phyloP scores from a whole-genome alignment of 2,329 filamentous ascomycete species.

The Botrytis hyacinthi region DNA sequence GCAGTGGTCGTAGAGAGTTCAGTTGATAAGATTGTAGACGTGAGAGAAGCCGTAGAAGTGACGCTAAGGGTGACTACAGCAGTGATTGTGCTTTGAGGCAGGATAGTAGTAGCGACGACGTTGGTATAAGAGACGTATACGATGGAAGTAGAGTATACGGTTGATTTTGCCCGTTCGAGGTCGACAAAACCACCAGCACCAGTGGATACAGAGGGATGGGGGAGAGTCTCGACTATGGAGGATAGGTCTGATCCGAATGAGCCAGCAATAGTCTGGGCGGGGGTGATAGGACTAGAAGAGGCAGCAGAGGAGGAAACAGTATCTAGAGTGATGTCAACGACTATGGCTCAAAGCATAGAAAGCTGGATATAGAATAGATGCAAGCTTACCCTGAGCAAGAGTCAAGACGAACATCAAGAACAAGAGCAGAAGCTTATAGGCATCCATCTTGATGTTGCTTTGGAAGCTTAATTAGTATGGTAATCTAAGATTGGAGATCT shows the following conservation, averaged over 20 bases:
- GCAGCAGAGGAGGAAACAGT: background rate
- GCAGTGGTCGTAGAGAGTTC: background rate
- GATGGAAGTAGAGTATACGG: background rate
- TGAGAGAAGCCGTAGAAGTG: background rate
- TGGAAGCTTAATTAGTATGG: background rate
- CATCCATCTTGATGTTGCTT: background rate
- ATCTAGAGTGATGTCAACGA: background rate
- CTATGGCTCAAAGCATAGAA: background rate
- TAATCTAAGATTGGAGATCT: background rate
- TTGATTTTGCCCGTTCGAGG: background rate
- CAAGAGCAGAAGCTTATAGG: background rate
- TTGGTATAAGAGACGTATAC: slow-evolving; percentile 1
- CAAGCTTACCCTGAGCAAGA: background rate
- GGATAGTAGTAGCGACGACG: background rate
- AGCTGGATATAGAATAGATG: background rate
- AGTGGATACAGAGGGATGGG: background rate
- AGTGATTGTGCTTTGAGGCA: background rate
- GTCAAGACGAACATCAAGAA: background rate
- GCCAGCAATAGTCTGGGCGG: background rate
- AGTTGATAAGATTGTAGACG: background rate
- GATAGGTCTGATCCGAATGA: background rate
- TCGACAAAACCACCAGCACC: background rate
- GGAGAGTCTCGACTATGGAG: background rate
- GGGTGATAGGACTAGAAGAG: background rate
- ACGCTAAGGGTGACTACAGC: background rate